phyloP scores from a whole-genome alignment of 257 asterid genomes.

The Craterostigma plantagineum region DNA sequence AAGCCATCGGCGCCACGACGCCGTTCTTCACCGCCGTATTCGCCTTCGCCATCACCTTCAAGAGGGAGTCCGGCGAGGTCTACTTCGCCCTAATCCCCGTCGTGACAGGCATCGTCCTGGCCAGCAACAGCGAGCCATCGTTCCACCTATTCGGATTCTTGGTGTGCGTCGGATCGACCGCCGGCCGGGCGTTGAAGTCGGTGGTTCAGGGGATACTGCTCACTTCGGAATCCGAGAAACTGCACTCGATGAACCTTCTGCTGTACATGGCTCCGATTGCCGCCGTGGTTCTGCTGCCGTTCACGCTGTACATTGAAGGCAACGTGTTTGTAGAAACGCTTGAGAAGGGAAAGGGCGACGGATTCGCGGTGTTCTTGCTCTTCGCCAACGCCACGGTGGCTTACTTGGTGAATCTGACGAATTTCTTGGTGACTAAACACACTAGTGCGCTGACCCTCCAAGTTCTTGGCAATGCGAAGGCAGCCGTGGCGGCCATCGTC shows the following conservation, averaged over 20 bases:
- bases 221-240: constrained; percentile 58
- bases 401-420: constrained; percentile 58
- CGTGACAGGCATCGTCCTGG: constrained; percentile 75
- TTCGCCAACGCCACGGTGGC: constrained; percentile 43
- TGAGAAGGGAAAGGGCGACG: constrained; percentile 24
- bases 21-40: constrained; percentile 91
- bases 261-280: constrained; percentile 71
- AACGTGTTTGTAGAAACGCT: constrained; percentile 24
- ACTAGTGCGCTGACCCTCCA: constrained; percentile 71
- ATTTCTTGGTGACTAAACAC: constrained; percentile 63
- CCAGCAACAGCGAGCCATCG: constrained; percentile 69
- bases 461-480: constrained; percentile 14
- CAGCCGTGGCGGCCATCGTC: too few species aligned
- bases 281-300: constrained; percentile 37
- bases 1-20: constrained; percentile 94
- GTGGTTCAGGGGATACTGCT: constrained; percentile 66
- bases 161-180: constrained; percentile 62
- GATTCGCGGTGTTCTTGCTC: constrained; percentile 33
- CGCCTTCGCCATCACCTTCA: constrained; percentile 62
- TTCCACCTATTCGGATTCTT: constrained; percentile 57
- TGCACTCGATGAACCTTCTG: constrained; percentile 68
- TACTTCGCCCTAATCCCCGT: constrained; percentile 80
- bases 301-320: constrained; percentile 45
- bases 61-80: constrained; percentile 72
- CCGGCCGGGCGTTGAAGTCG: constrained; percentile 66